Conservation (phyloP, 2,329 filamentous ascomycete species). For the Cytospora piceae region DNA sequence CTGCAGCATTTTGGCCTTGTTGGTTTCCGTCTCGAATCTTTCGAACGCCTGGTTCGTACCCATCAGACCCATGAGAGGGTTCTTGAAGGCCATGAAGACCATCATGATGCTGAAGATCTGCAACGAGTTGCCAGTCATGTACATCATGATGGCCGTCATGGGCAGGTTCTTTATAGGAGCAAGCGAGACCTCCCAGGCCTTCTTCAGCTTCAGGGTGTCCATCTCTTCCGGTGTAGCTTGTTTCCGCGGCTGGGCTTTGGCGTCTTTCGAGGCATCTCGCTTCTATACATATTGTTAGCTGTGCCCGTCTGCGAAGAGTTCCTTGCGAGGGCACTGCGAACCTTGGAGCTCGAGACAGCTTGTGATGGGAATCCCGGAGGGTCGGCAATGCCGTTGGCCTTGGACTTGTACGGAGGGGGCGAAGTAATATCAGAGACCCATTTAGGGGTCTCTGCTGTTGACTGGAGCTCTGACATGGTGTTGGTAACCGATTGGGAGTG, state of each 20-base stretch:
- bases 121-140: slow-evolving; percentile 98
- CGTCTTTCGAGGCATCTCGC: slow-evolving; percentile 51
- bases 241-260: slow-evolving; percentile 59
- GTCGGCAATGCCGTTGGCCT: slow-evolving; percentile 70
- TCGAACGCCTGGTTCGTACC: slow-evolving; percentile 87
- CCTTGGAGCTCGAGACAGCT: slow-evolving; percentile 58
- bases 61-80: slow-evolving; percentile 82
- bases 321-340: slow-evolving; percentile 38
- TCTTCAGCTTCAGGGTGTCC: slow-evolving; percentile 95
- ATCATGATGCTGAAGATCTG: slow-evolving; percentile 99
- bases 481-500: neutral
- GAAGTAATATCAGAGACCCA: slow-evolving; percentile 84
- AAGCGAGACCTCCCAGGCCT: slow-evolving; percentile 96
- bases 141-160: slow-evolving; percentile 99
- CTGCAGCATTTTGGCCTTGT: slow-evolving; percentile 71
- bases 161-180: slow-evolving; percentile 91
- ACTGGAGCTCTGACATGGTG: slow-evolving; percentile 37
- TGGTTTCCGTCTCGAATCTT: slow-evolving; percentile 84
- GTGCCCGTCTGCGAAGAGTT: neutral
- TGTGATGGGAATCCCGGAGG: slow-evolving; percentile 79
- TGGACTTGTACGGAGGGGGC: slow-evolving; percentile 67
- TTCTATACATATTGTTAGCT: slow-evolving; percentile 43
- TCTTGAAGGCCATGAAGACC: slow-evolving; percentile 99
- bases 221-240: slow-evolving; percentile 80
- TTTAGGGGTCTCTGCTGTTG: slow-evolving; percentile 55